Evolutionary conservation across 129 eudicot species (phyloP), one percentile per base, ranked within the genome.

Genomic region (Lactuca saligna): DNA sequence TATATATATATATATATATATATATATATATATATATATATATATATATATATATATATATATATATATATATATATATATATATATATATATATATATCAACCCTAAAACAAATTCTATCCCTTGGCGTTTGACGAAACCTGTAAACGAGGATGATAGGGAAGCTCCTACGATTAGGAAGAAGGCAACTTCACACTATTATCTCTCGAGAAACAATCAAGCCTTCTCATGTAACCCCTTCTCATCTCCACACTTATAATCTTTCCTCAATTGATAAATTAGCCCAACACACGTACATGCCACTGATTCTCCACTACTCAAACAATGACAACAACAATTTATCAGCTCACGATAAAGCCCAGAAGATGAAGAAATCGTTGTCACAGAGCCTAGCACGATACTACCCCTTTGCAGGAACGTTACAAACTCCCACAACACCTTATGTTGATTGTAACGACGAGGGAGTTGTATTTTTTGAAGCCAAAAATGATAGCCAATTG

Each of bases 331-430:
- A 42, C 3, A 17, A 4, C 56, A 20, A 5, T 29, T 13, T 48
- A 29, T 37, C 17, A 0, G 44, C 44, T 0, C 11, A 39, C 7
- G 17, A 42, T 39, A 42, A 39, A 15, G 60, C 66, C 17, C 56
- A 2, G 17, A 8, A n/a, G 6, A 65, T 70, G 5, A 70, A 75
- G 44, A 56, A 11, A 2, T 70, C 81, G 3, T 61, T 75, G 8
- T 66, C 81, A 14, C 17, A 63, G 15, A 33, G 61, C 2, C 8
- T 80, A 20, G 20, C 74, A 20, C 48, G n/a, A 8, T 80, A 69
- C 57, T 75, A 80, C 35, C 81, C 84, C 0, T 33, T 80, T 1
- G 84, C 84, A 0, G 81, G 84, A 0, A 74, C 81, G 12, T 13
- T 63, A 6, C 12, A 8, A 3, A 39, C 33, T 6, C 15, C 13